Evolutionary conservation across 345 rosid species (phyloP).

Genomic region (Garcia nutans): DNA sequence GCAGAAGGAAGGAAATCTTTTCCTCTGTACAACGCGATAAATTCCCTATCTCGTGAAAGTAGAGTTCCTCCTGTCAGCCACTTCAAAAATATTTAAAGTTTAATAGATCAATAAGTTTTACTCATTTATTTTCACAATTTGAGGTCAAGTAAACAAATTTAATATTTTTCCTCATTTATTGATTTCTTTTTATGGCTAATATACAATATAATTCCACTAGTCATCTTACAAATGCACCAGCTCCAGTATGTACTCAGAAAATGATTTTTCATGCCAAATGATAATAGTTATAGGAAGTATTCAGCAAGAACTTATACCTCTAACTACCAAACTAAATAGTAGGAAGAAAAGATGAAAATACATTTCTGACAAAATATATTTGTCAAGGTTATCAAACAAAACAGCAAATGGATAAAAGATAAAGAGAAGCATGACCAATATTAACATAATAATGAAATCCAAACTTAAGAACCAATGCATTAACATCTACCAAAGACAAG

Average conservation of each 20-base stretch:
- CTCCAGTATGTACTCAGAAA: neutral
- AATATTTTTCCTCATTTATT: neutral
- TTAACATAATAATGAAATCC: neutral
- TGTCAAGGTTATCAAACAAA: too few species aligned
- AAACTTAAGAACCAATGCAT: neutral
- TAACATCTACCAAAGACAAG: neutral
- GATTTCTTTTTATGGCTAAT: neutral
- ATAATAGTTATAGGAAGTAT: neutral
- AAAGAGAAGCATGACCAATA: neutral
- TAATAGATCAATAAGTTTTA: constrained; percentile 13
- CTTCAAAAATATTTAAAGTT: constrained; percentile 45
- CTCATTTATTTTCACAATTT: neutral
- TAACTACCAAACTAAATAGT: neutral
- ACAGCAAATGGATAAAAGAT: neutral
- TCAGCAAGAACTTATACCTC: neutral
- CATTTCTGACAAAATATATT: neutral
- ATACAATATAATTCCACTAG: neutral
- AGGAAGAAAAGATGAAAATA: neutral
- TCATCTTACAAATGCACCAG: neutral
- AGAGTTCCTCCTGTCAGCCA: constrained; percentile 85
- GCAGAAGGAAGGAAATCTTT: constrained; percentile 91
- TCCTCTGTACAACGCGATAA: constrained; percentile 83
- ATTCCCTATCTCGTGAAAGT: constrained; percentile 79
- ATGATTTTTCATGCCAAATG: neutral
- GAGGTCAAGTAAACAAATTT: neutral